These are phyloP conservation scores for Rhodomyrtus tomentosa DNA, from an alignment of 345 rosid genomes.

Conservation along the genomic window DNA sequence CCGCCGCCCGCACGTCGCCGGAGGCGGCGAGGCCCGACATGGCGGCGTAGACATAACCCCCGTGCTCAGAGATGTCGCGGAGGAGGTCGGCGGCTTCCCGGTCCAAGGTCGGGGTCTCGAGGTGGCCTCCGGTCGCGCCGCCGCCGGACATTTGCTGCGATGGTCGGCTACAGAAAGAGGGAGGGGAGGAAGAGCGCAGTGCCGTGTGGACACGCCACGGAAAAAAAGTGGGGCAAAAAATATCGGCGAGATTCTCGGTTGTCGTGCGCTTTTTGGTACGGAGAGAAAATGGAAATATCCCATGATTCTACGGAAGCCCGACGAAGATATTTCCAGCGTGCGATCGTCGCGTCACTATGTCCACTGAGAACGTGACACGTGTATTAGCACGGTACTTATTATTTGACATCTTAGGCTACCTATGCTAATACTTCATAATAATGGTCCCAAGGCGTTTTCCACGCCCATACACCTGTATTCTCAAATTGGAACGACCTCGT, in stretches of 20 bases:
- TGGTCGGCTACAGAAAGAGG: background rate
- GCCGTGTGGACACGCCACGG: background rate
- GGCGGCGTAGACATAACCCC: slow-evolving; percentile 80
- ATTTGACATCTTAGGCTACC: too few species aligned
- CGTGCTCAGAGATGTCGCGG: slow-evolving; percentile 57
- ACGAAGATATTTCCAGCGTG: background rate
- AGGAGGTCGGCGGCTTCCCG: slow-evolving; percentile 44
- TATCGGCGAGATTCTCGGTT: background rate
- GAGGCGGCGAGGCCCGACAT: slow-evolving; percentile 55
- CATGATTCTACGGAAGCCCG: background rate
- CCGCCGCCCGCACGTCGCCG: slow-evolving; percentile 84
- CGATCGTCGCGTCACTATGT: background rate
- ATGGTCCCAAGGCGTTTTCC: too few species aligned
- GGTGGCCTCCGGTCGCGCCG: slow-evolving; percentile 4
- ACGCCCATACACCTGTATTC: too few species aligned
- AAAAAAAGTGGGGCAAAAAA: background rate
- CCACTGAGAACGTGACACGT: background rate
- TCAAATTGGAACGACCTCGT: too few species aligned
- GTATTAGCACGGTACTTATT: too few species aligned
- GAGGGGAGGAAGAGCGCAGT: background rate
- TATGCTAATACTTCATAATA: too few species aligned
- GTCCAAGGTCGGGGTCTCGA: slow-evolving; percentile 66
- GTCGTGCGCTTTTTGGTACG: background rate
- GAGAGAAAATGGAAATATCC: background rate
- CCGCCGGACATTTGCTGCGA: background rate